A percentile compares a stretch with the other conserved stretches of the same genome.
phyloP scores from a whole-genome alignment of 2,329 filamentous ascomycete species.

The Ophiostoma tasmaniense region DNA sequence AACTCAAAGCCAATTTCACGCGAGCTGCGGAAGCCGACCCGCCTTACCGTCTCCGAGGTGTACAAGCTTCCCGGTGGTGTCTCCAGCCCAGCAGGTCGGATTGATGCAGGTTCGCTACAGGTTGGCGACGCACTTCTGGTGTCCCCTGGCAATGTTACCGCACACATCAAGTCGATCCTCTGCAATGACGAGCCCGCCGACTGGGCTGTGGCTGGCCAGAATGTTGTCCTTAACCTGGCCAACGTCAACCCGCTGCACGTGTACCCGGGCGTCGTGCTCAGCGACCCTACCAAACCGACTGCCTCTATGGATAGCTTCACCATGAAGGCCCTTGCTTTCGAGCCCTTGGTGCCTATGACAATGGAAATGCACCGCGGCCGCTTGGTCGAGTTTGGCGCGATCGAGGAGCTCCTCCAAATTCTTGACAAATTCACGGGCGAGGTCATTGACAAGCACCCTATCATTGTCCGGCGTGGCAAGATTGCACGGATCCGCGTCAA shows the following conservation, averaged over 20 bases:
- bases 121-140: slow-evolving; percentile 70
- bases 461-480: slow-evolving; percentile 65
- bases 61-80: slow-evolving; percentile 76
- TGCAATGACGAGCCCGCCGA: slow-evolving; percentile 52
- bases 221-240: slow-evolving; percentile 70
- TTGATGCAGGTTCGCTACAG: slow-evolving; percentile 78
- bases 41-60: slow-evolving; percentile 80
- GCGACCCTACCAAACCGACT: slow-evolving; percentile 58
- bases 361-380: slow-evolving; percentile 84
- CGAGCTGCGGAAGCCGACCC: slow-evolving; percentile 67
- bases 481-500: slow-evolving; percentile 72
- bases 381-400: slow-evolving; percentile 67
- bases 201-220: slow-evolving; percentile 60
- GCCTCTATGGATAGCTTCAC: slow-evolving; percentile 64
- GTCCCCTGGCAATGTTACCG: slow-evolving; percentile 73
- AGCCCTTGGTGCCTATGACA: slow-evolving; percentile 78
- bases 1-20: slow-evolving; percentile 64
- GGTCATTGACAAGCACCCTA: slow-evolving; percentile 73
- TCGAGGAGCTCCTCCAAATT: slow-evolving; percentile 52
- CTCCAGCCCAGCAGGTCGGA: slow-evolving; percentile 74
- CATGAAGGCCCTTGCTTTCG: slow-evolving; percentile 80
- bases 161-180: slow-evolving; percentile 74
- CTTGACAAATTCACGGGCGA: slow-evolving; percentile 47
- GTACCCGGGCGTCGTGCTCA: slow-evolving; percentile 78
- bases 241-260: slow-evolving; percentile 82